Evolutionary conservation across 1,284 basidiomycete species (phyloP), one percentile per base, ranked within the genome.

Genomic region (Sporisorium exsertum): DNA sequence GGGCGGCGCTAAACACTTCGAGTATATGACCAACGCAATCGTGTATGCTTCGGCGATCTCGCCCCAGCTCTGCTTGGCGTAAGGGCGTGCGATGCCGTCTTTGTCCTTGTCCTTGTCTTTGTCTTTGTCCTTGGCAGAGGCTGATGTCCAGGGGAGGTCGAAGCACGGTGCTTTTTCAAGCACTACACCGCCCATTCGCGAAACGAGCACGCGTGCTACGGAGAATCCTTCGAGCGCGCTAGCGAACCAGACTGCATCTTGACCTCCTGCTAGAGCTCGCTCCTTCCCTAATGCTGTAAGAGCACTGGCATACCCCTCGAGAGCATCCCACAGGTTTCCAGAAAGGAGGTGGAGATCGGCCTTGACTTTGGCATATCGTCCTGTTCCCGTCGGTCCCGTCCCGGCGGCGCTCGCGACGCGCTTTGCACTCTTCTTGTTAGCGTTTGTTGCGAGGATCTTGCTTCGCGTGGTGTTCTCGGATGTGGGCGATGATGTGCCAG

Each of bases 221-320:
- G 81, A 78, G 64, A 82, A 84, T 45, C 84, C 84, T 64, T 85
- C 84, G 20, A 85, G 69, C 6, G 80, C 84, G 35, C 74, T 73
- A 0, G 84, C 84, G 49, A 82, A 84, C 84, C 84, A 85, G 4
- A 84, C 83, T 1, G 84, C 82, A 43, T 85, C 83, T 52, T 81
- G 81, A 15, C 84, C 84, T 15, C 84, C 84, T 2, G 84, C 84
- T n/a, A 85, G 51, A 16, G 83, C 83, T 10, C 81, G 63, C 51
- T 85, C 84, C 42, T 79, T 81, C 3, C 78, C 80, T 2, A 81
- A 26, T 2, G 50, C 58, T 20, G 46, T 70, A 13, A 85, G 68
- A 3, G 80, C 66, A 1, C 42, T 37, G 22, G 84, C 76, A 47
- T 85, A 85, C 9, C 58, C 63, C 37, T 76, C 76, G 9, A 84